phyloP scores from a whole-genome alignment of 805 yeast genomes.

The Tetrapisispora namnaoensis region DNA sequence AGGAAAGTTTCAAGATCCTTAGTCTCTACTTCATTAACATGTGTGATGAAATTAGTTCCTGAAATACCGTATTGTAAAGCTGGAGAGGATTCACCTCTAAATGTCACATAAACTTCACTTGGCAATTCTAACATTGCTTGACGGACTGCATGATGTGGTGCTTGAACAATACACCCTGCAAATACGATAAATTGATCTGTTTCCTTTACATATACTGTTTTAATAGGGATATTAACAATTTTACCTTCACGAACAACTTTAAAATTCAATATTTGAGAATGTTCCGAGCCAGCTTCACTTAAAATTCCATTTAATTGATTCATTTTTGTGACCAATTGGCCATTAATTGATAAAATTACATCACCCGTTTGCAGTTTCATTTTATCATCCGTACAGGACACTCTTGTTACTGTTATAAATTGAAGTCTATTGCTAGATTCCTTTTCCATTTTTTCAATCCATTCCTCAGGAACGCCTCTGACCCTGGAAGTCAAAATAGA shows the following conservation, averaged over 20 bases:
- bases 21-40: conserved; percentile 70
- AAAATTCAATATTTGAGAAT: conserved; percentile 35
- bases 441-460: conserved; percentile 63
- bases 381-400: conserved; percentile 41
- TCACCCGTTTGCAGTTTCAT: conserved; percentile 50
- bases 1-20: conserved; percentile 61
- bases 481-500: conserved; percentile 69
- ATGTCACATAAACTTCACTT: conserved; percentile 73
- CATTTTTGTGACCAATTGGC: conserved; percentile 50
- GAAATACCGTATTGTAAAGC: conserved; percentile 73
- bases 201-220: conserved; percentile 50
- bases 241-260: conserved; percentile 64
- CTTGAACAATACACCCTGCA: conserved; percentile 77
- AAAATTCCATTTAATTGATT: conserved; percentile 47
- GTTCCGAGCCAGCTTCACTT: conserved; percentile 33
- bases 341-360: conserved; percentile 63
- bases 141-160: conserved; percentile 88
- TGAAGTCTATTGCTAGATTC: conserved; percentile 58
- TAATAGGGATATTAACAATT: conserved; percentile 50
- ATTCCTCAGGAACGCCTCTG: conserved; percentile 77
- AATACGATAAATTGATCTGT: conserved; percentile 66
- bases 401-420: conserved; percentile 60
- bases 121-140: conserved; percentile 73
- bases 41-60: conserved; percentile 79
- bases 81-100: conserved; percentile 73